Conservation (phyloP, 306 rosid genomes). For the Medicago arabica region DNA sequence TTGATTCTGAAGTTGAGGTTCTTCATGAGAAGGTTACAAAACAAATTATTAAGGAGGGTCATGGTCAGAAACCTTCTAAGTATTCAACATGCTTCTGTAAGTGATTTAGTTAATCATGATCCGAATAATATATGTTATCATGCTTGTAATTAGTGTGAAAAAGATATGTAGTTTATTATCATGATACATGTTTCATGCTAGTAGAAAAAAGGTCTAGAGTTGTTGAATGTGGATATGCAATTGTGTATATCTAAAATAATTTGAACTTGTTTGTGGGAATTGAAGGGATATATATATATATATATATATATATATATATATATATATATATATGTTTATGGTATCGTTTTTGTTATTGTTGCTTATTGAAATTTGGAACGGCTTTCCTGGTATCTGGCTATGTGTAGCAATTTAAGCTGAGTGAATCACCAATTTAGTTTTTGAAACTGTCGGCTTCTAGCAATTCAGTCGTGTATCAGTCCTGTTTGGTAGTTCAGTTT, state of each 20-base stretch:
- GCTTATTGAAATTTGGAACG: background rate
- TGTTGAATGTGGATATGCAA: background rate
- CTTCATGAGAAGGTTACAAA: constrained; percentile 87
- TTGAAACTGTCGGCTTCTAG: background rate
- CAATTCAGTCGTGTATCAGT: background rate
- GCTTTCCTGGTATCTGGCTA: background rate
- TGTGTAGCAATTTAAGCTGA: background rate
- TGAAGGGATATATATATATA: no score
- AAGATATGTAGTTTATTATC: no score
- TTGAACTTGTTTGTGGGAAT: background rate
- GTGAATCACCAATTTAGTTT: background rate
- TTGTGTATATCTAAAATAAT: background rate
- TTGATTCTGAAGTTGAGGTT: constrained; percentile 72
- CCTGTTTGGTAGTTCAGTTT: background rate
- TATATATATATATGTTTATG: no score
- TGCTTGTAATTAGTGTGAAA: no score
- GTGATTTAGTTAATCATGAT: constrained; percentile 42
- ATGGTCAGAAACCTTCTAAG: constrained; percentile 82
- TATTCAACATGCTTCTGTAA: constrained; percentile 93
- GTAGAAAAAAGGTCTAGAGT: background rate
- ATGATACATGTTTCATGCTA: background rate
- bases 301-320: no score
- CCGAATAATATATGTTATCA: no score
- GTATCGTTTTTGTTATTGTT: no score
- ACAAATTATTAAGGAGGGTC: constrained; percentile 86